Base-by-base conservation (phyloP, 1,139 yeast species). In the Taphrina confusa region DNA sequence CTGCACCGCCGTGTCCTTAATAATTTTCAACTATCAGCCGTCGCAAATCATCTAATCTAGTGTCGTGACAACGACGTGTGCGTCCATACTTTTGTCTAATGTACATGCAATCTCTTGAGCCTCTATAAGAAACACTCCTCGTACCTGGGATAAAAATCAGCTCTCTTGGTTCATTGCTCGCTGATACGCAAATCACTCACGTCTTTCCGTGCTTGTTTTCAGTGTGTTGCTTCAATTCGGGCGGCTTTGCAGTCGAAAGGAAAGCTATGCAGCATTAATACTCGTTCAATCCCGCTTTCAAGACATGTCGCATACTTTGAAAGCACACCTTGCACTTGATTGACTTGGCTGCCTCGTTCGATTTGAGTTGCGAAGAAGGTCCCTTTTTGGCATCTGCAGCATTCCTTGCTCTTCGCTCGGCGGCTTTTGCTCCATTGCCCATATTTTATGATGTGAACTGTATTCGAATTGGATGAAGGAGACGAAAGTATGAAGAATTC, bases 401-500 rank as follows among this genome's bases (percentile, higher is more conserved):
- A 20, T 47, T 47, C 14, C 52, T 40, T 20, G 52, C 52, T 9
- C 52, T 31, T 23, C 52, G 18, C 42, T 31, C 42, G 11, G 39
- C 52, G 31, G 52, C 52, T 14, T 47, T 47, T 22, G 52, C 52
- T 16, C 52, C 52, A 20, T 47, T 47, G 30, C 52, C 52, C 52
- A 47, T 47, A 8, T 37, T n/a, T n/a, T n/a, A n/a, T n/a, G n/a
- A n/a, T n/a, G n/a, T n/a, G n/a, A n/a, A n/a, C n/a, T n/a, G n/a
- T n/a, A n/a, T n/a, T n/a, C n/a, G n/a, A n/a, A n/a, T n/a, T n/a
- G n/a, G n/a, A n/a, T n/a, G n/a, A n/a, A 28, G 6, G 33, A 28
- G 33, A 28, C 33, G 33, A n/a, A n/a, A n/a, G n/a, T n/a, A n/a
- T n/a, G n/a, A n/a, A n/a, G n/a, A n/a, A n/a, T n/a, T n/a, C n/a